Evolutionary conservation across 2,329 filamentous ascomycete genomes (phyloP).

Genomic region (Colletotrichum scovillei): DNA sequence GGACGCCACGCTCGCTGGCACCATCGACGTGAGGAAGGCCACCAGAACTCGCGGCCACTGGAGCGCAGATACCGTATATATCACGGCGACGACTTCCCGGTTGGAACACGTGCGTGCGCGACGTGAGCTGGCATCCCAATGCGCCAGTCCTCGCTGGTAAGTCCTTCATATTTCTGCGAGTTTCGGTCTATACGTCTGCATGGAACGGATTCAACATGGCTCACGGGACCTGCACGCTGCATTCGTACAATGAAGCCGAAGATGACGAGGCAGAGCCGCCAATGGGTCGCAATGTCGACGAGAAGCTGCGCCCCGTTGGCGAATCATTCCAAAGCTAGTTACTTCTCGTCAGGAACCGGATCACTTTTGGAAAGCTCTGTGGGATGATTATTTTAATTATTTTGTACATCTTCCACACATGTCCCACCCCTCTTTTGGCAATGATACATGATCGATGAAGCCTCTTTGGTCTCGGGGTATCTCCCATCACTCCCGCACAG

Average conservation of each 20-base stretch:
- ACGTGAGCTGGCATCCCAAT: conserved; percentile 91
- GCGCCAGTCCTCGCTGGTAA: conserved; percentile 80
- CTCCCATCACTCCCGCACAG: conserved; percentile 17
- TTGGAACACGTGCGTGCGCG: conserved; percentile 85
- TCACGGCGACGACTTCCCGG: conserved; percentile 64
- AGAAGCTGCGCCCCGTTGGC: conserved; percentile 59
- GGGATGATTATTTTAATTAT: conserved; percentile 30
- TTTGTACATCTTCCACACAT: conserved; percentile 33
- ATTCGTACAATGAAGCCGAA: conserved; percentile 79
- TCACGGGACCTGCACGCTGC: conserved; percentile 80
- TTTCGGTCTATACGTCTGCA: conserved; percentile 65
- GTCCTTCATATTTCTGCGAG: conserved; percentile 40
- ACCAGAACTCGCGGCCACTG: conserved; percentile 71
- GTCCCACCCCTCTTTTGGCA: conserved; percentile 33
- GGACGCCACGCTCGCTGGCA: conserved; percentile 84
- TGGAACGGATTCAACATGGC: conserved; percentile 84
- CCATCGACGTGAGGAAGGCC: conserved; percentile 80
- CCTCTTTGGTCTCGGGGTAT: conserved; percentile 32
- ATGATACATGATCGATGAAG: conserved; percentile 35
- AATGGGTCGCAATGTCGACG: conserved; percentile 71
- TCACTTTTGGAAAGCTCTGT: background rate
- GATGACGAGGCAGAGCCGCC: conserved; percentile 72
- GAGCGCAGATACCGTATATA: conserved; percentile 67
- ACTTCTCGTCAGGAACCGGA: background rate
- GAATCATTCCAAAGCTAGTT: conserved; percentile 6